These are phyloP conservation scores for Forsythia suspensa DNA, from an alignment of 257 asterid species.

Conservation along the genomic window DNA sequence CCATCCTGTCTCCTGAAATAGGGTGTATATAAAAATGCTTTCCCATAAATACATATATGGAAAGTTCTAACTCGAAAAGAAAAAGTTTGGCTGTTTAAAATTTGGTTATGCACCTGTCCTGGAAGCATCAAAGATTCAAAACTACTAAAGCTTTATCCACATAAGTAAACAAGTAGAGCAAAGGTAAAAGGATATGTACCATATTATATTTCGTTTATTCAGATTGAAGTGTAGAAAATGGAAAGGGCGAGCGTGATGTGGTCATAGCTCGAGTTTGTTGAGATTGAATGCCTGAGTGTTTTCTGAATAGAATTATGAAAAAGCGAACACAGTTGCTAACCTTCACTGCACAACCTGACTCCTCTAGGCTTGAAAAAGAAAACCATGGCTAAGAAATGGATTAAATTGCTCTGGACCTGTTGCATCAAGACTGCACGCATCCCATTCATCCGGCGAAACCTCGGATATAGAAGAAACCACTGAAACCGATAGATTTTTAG, in stretches of 20 bases:
- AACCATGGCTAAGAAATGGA: conserved; percentile 84
- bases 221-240: background rate
- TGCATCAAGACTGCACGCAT: conserved; percentile 77
- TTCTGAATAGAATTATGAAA: background rate
- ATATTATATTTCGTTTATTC: background rate
- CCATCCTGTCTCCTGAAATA: conserved; percentile 94
- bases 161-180: background rate
- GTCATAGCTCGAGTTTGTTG: background rate
- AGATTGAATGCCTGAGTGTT: background rate
- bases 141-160: background rate
- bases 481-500: conserved; percentile 60
- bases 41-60: background rate
- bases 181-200: background rate
- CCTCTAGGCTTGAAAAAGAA: conserved; percentile 94
- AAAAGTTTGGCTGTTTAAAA: background rate
- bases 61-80: background rate
- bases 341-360: conserved; percentile 77
- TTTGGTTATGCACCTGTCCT: background rate
- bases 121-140: background rate
- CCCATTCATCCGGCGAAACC: conserved; percentile 80
- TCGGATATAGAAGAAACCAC: conserved; percentile 82
- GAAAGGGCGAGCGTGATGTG: background rate
- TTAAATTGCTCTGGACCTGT: conserved; percentile 63
- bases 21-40: conserved; percentile 7
- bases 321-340: conserved; percentile 36